phyloP scores from a whole-genome alignment of 73 alveolate species.

The Diophrys appendiculata region DNA sequence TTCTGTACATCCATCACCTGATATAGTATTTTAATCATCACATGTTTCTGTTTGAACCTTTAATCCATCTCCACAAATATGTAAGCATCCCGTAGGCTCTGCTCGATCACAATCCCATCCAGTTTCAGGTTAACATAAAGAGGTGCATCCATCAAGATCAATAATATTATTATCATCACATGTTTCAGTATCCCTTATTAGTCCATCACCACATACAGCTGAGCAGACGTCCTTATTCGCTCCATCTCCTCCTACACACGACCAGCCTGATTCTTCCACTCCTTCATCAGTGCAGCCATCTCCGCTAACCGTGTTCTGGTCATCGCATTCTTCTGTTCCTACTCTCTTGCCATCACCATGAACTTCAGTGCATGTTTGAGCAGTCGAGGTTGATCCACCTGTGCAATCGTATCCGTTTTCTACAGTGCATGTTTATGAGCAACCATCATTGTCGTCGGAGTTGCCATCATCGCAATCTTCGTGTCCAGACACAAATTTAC shows the following conservation, averaged over 20 bases:
- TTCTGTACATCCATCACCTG: constrained; percentile 15
- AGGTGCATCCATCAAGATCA: constrained; percentile 31
- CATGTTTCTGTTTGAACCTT: background rate
- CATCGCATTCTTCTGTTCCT: background rate
- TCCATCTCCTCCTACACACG: constrained; percentile 45
- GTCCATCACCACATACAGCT: constrained; percentile 35
- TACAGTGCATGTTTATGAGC: background rate
- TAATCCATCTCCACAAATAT: constrained; percentile 34
- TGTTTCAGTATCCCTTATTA: constrained; percentile 7
- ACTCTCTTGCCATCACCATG: constrained; percentile 8
- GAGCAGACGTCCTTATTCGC: constrained; percentile 9
- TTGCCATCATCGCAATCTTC: constrained; percentile 20
- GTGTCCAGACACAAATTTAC: background rate
- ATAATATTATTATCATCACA: constrained; percentile 20
- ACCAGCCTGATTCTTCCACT: constrained; percentile 17
- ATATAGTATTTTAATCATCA: constrained; percentile 3
- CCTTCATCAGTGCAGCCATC: background rate
- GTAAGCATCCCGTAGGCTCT: too few relatives aligned
- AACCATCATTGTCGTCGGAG: constrained; percentile 12
- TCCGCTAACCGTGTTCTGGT: background rate
- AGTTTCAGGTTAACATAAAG: too few relatives aligned
- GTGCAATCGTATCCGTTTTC: constrained; percentile 5
- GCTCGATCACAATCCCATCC: too few relatives aligned
- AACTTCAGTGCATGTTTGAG: constrained; percentile 7
- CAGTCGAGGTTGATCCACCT: constrained; percentile 11